phyloP scores from a whole-genome alignment of 2,329 filamentous ascomycete species.

The Ophiostoma piceae region DNA sequence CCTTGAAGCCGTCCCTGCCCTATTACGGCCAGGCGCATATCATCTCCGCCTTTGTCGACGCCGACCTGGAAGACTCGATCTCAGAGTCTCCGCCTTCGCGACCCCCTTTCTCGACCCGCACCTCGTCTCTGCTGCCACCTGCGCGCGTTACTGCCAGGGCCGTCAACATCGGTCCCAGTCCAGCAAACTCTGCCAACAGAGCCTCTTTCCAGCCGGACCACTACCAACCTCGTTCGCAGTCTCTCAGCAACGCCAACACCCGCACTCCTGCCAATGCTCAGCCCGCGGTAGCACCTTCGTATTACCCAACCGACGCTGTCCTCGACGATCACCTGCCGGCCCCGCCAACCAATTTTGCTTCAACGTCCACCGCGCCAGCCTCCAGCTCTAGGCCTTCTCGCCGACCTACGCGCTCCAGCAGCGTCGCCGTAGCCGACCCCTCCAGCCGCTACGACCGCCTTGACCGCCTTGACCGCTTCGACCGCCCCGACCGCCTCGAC shows the following conservation, averaged over 20 bases:
- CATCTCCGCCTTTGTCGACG: slow-evolving; percentile 20
- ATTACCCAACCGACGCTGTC: background rate
- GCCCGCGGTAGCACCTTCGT: background rate
- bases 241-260: slow-evolving; percentile 22
- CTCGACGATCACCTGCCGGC: background rate
- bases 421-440: slow-evolving; percentile 35
- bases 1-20: background rate
- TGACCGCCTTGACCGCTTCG: slow-evolving; percentile 39
- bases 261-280: slow-evolving; percentile 27
- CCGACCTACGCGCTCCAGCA: slow-evolving; percentile 37
- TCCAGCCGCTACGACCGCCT: slow-evolving; percentile 36
- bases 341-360: background rate
- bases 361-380: slow-evolving; percentile 20
- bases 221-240: background rate
- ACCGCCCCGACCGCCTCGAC: slow-evolving; percentile 39
- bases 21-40: slow-evolving; percentile 17
- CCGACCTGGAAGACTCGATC: slow-evolving; percentile 11
- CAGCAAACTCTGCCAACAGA: slow-evolving; percentile 12
- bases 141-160: slow-evolving; percentile 30
- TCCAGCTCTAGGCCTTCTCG: slow-evolving; percentile 26
- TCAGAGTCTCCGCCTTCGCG: slow-evolving; percentile 22
- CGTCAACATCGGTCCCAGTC: background rate
- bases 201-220: background rate
- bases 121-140: slow-evolving; percentile 43
- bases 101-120: slow-evolving; percentile 37